Evolutionary conservation across 2,329 filamentous ascomycete species (phyloP).

Genomic region (Epichloe scottii): DNA sequence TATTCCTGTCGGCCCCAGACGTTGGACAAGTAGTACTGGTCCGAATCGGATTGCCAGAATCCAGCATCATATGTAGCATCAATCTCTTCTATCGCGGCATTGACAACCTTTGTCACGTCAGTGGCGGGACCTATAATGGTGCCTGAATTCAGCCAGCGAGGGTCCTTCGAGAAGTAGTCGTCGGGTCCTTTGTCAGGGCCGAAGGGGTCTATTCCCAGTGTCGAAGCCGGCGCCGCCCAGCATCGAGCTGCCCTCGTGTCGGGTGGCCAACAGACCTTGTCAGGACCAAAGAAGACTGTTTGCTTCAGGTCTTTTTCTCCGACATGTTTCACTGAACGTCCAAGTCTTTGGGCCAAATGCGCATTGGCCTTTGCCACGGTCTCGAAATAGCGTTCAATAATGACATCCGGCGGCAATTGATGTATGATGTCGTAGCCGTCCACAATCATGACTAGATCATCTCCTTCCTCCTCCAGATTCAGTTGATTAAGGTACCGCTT

Average conservation of each 20-base stretch:
- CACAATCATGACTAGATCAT: conserved; percentile 50
- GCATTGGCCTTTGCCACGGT: conserved; percentile 39
- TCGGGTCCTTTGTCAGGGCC: conserved; percentile 23
- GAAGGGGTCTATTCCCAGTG: conserved; percentile 20
- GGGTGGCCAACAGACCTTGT: conserved; percentile 31
- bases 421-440: conserved; percentile 54
- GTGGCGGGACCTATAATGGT: conserved; percentile 29
- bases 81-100: conserved; percentile 18
- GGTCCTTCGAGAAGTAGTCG: conserved; percentile 18
- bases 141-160: conserved; percentile 33
- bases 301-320: conserved; percentile 20
- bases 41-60: conserved; percentile 27
- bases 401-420: conserved; percentile 49
- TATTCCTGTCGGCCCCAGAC: conserved; percentile 31
- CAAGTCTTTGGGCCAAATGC: conserved; percentile 37
- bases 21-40: conserved; percentile 31
- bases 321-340: conserved; percentile 21
- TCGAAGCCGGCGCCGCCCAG: conserved; percentile 25
- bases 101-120: conserved; percentile 16
- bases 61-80: conserved; percentile 20
- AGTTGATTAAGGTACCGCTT: conserved; percentile 22
- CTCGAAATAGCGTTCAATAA: conserved; percentile 49
- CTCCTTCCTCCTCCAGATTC: conserved; percentile 19
- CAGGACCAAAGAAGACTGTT: conserved; percentile 31
- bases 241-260: conserved; percentile 25